Base-by-base conservation (phyloP, 225 moss, liverwort and hornwort species). In the Thuidium tamariscinum region DNA sequence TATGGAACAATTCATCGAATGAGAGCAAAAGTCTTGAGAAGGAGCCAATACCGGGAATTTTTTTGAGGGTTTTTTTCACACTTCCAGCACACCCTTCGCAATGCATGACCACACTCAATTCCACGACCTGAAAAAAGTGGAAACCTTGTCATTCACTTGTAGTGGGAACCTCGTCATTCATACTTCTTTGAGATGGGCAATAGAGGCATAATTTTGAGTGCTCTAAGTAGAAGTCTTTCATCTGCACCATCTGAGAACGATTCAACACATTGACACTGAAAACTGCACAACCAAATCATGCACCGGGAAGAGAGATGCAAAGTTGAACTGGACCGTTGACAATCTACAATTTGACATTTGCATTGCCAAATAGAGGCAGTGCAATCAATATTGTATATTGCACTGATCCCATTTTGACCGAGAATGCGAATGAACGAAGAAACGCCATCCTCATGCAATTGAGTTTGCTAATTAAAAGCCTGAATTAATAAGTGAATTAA, bases 1-100 rank as follows among this genome's bases (percentile, higher is more conserved):
- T 37, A 26, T 25, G 23, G 77, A 77, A 59, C 41, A 29, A 20
- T 71, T 36, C 23, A 67, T 49, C 70, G 57, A 60, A 80, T 62
- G 34, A 51, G 55, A 59, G 48, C 44, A 82, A 30, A 54, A 41
- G 42, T 10, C 22, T 85, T 25, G 77, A n/a, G 64, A 65, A 83
- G 64, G 74, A 78, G 46, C 49, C 44, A 46, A 9, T 93, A 93
- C 93, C 92, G 32, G 92, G 90, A 42, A 92, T 93, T 77, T 88
- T 93, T 76, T 56, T 93, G 55, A 93, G 82, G 75, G 93, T 92
- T 89, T 88, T 92, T 65, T 81, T 84, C 66, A 93, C 93, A 72
- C 83, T 89, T 76, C 77, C 90, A 73, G 92, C 93, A 92, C 93
- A 93, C n/a, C 93, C 93, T 90, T 93, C 93, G 77, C 93, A 93